Evolutionary conservation across 768 basidiomycete genomes (phyloP).

Genomic region (Hemileccinum rubropunctum): DNA sequence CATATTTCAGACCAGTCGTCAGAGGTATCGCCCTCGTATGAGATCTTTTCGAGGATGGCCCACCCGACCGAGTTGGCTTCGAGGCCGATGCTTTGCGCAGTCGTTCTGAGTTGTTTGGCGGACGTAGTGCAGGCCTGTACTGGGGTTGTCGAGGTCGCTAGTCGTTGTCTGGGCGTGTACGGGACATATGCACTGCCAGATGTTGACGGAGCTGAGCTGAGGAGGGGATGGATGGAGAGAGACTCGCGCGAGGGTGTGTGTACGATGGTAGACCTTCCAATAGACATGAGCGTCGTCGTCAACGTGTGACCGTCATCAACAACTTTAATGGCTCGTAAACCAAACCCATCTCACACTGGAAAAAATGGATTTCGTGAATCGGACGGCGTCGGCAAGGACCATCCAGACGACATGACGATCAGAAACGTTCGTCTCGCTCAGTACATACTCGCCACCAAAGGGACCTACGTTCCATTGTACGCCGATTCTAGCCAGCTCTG

Average conservation of each 20-base stretch:
- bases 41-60: conserved; percentile 73
- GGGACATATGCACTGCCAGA: conserved; percentile 53
- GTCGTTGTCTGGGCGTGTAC: conserved; percentile 73
- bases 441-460: conserved; percentile 41
- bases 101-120: conserved; percentile 68
- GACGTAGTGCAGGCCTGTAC: too few relatives aligned
- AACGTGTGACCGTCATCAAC: background rate
- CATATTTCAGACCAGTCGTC: conserved; percentile 72
- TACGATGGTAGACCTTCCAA: conserved; percentile 43
- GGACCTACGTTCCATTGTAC: conserved; percentile 40
- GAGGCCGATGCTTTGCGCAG: conserved; percentile 65
- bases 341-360: conserved; percentile 4
- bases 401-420: conserved; percentile 25
- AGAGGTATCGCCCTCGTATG: conserved; percentile 46
- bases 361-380: conserved; percentile 27
- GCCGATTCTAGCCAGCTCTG: conserved; percentile 1
- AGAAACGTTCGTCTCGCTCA: conserved; percentile 36
- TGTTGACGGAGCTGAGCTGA: conserved; percentile 40
- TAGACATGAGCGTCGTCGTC: too few relatives aligned
- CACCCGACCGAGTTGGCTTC: conserved; percentile 66
- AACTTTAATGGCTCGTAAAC: conserved; percentile 14
- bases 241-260: conserved; percentile 51
- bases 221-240: conserved; percentile 61
- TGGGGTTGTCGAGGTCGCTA: conserved; percentile 40
- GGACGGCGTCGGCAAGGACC: conserved; percentile 9